Percentiles rank a stretch among this genome's conserved stretches.
Conservation (phyloP, 768 basidiomycete genomes). For the Boletellus sp. region DNA sequence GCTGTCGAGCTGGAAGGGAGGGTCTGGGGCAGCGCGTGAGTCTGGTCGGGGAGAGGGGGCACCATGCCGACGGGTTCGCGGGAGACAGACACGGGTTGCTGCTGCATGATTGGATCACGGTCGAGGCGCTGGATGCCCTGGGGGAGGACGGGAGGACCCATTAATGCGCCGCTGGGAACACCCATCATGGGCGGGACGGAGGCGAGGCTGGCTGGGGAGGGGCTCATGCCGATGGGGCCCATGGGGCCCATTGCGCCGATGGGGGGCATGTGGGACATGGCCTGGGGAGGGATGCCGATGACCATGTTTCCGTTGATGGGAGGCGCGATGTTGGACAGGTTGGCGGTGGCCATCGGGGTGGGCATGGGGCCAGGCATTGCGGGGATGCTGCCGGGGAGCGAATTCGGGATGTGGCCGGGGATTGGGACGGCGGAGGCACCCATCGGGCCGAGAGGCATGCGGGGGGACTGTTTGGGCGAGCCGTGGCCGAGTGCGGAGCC, state of each 20-base stretch:
- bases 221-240: too few relatives aligned
- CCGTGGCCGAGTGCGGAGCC: constrained; percentile 28
- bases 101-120: too few relatives aligned
- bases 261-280: constrained; percentile 12
- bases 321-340: background rate
- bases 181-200: too few relatives aligned
- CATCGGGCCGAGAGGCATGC: constrained; percentile 19
- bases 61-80: constrained; percentile 12
- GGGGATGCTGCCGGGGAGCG: background rate
- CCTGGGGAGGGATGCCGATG: constrained; percentile 11
- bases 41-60: background rate
- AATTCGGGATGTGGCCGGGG: background rate
- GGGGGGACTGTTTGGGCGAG: constrained; percentile 30
- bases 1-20: too few relatives aligned
- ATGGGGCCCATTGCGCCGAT: constrained; percentile 12
- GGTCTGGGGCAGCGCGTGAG: background rate
- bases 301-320: constrained; percentile 18
- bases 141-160: constrained; percentile 38
- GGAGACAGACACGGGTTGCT: too few relatives aligned
- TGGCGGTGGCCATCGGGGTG: background rate
- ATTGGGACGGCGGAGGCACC: background rate
- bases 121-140: constrained; percentile 16
- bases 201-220: too few relatives aligned
- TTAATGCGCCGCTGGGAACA: constrained; percentile 30
- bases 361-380: background rate